These are phyloP conservation scores for Ascochyta pisi DNA, from an alignment of 2,329 filamentous ascomycete species.

Conservation along the genomic window DNA sequence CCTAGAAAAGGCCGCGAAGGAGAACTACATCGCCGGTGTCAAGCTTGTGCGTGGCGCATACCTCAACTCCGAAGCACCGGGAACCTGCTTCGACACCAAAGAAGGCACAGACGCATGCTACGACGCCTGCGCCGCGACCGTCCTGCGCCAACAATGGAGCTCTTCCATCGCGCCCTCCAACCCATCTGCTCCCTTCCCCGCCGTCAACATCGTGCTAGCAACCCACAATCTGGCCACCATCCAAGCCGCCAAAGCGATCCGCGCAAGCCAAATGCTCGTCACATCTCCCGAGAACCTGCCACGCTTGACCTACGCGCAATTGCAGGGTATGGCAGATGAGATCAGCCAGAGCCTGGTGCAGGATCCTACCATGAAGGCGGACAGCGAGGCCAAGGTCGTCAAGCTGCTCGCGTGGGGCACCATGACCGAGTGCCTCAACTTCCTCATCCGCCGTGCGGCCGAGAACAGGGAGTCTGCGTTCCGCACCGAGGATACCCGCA, in stretches of 20 bases:
- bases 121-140: constrained; percentile 70
- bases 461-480: constrained; percentile 68
- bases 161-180: constrained; percentile 55
- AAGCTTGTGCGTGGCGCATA: constrained; percentile 67
- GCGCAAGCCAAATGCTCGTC: constrained; percentile 52
- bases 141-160: constrained; percentile 71
- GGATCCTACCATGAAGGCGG: constrained; percentile 47
- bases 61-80: constrained; percentile 57
- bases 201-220: constrained; percentile 72
- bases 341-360: constrained; percentile 69
- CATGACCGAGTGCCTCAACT: constrained; percentile 80
- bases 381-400: constrained; percentile 54
- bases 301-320: constrained; percentile 71
- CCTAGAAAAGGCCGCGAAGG: constrained; percentile 54
- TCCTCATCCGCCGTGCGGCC: constrained; percentile 64
- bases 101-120: constrained; percentile 67
- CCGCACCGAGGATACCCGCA: constrained; percentile 60
- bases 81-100: constrained; percentile 62
- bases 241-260: constrained; percentile 57
- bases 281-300: constrained; percentile 40
- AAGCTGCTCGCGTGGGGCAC: constrained; percentile 66
- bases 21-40: constrained; percentile 61
- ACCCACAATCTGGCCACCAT: constrained; percentile 83
- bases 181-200: constrained; percentile 46
- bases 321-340: constrained; percentile 96